Evolutionary conservation across 2,329 filamentous ascomycete genomes (phyloP).

Genomic region (Fusarium oligoseptatum): DNA sequence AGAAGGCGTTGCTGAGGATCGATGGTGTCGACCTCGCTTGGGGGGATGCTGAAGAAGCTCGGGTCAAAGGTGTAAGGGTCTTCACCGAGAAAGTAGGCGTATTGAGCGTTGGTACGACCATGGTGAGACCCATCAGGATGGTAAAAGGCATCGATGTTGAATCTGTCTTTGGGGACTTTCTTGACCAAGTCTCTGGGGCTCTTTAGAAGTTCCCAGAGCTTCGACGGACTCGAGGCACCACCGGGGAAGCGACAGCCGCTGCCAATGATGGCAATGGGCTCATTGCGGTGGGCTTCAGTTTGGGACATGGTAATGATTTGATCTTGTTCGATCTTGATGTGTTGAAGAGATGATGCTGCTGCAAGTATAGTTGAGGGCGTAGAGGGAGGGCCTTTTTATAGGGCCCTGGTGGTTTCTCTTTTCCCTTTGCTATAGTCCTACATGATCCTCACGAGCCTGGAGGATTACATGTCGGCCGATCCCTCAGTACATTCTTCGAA

Average conservation of each 20-base stretch:
- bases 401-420: not conserved
- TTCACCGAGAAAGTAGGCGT: not conserved
- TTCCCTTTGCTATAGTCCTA: not conserved
- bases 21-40: constrained; percentile 53
- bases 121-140: constrained; percentile 44
- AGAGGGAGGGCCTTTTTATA: not conserved
- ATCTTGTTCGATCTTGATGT: not conserved
- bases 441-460: not conserved
- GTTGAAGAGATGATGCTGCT: not conserved
- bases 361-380: not conserved
- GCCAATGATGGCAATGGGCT: constrained; percentile 58
- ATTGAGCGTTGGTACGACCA: not conserved
- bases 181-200: constrained; percentile 52
- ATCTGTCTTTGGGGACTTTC: constrained; percentile 40
- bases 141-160: constrained; percentile 43
- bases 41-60: constrained; percentile 55
- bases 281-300: constrained; percentile 12
- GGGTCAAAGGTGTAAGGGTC: constrained; percentile 43
- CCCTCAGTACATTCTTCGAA: not conserved
- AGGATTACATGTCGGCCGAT: not conserved
- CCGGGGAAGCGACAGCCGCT: constrained; percentile 56
- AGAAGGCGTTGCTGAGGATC: constrained; percentile 49
- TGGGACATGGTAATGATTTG: not conserved
- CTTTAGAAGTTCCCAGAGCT: constrained; percentile 53
- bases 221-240: constrained; percentile 49